Conservation (phyloP, 495 filamentous ascomycete species). For the Penicillium chermesinum region DNA sequence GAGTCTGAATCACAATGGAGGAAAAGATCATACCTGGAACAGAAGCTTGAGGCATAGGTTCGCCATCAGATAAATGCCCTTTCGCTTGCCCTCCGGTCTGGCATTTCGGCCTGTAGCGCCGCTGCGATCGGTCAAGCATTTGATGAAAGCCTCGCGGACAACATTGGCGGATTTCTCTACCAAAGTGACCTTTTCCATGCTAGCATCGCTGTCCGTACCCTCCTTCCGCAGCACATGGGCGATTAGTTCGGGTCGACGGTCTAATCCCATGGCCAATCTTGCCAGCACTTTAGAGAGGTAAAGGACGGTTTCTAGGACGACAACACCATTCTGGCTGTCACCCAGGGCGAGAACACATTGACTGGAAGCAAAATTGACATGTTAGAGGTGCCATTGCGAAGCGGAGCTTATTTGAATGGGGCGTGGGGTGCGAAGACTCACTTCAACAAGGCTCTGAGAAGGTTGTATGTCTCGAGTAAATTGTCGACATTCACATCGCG, state of each 20-base stretch:
- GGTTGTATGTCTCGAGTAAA: conserved; percentile 66
- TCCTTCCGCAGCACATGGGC: conserved; percentile 49
- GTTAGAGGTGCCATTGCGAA: background rate
- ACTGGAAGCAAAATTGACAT: conserved; percentile 22
- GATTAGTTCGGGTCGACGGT: conserved; percentile 66
- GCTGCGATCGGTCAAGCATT: conserved; percentile 78
- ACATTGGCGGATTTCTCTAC: conserved; percentile 81
- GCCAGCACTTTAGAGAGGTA: conserved; percentile 71
- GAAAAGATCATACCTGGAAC: conserved; percentile 60
- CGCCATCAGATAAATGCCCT: conserved; percentile 83
- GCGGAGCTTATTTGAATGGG: background rate
- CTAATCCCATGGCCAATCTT: conserved; percentile 73
- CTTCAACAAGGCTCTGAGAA: conserved; percentile 67
- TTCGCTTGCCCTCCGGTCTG: conserved; percentile 73
- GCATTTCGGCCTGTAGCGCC: conserved; percentile 47
- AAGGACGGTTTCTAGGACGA: conserved; percentile 73
- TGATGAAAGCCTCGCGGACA: conserved; percentile 84
- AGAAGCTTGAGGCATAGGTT: conserved; percentile 87
- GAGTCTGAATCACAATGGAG: background rate
- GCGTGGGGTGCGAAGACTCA: conserved; percentile 32
- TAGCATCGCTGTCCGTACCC: conserved; percentile 48
- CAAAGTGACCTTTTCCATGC: conserved; percentile 61
- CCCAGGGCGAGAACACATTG: conserved; percentile 76
- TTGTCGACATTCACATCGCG: conserved; percentile 72
- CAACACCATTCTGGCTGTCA: conserved; percentile 67